Base-by-base conservation (phyloP, 2,329 filamentous ascomycete species). In the Cladophialophora yegresii region DNA sequence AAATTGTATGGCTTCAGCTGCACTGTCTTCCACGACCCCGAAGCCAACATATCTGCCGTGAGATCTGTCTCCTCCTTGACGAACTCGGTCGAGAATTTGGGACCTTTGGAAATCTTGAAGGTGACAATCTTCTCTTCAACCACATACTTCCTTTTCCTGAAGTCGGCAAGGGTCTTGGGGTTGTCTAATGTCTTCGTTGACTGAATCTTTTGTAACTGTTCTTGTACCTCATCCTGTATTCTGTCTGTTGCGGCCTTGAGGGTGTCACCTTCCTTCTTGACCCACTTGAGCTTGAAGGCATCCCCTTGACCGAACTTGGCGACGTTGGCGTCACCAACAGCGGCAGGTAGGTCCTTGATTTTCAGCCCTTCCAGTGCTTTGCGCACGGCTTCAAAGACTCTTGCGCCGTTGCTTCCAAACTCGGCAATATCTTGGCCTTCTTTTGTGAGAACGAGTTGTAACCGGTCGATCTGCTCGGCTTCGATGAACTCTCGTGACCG, bases 1-100 rank as follows among this genome's bases (percentile, higher is more conserved):
- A 91, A 91, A 76, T 91, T 91, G 77, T 91, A 91, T 43, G 87
- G 87, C 77, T 91, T 98, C 84, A 98, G 93, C 69, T 88, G 87
- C 8, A 91, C 91, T 47, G 89, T 91, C 82, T 97, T 93, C 95
- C 95, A 99, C 20, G 91, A 86, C 50, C 93, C 93, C 73, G 83
- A 84, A 62, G 88, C 82, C 69, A 99, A 82, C 90, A 99, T 96
- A 63, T 99, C 95, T 58, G 88, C 89, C 10, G 95, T 98, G 74
- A 99, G 81, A 76, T 99, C 95, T 50, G 95, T 97, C 79, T 96
- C 92, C 80, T 98, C 93, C 78, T 96, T 92, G 53, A 89, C 84
- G 69, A 98, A 90, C 78, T 96, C 89, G 55, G 90, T 85, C 50
- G 92, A 91, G 75, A 92, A 99, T 77, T 96, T 96, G 66, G 87